phyloP scores from a whole-genome alignment of 164 flowering plant species.

The Aristolochia contorta region DNA sequence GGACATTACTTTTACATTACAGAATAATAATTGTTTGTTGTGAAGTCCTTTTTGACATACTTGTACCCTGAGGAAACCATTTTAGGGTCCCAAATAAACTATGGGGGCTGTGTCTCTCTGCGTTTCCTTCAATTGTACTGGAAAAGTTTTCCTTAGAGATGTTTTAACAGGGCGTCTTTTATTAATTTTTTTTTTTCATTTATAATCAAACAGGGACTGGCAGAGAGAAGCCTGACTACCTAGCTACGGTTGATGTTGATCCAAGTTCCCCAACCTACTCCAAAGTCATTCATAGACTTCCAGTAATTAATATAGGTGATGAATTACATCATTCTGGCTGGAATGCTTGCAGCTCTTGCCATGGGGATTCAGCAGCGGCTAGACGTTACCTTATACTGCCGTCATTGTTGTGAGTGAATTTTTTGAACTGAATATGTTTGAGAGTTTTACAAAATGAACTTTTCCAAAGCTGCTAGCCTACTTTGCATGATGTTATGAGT shows the following conservation, averaged over 20 bases:
- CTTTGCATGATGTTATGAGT: no score
- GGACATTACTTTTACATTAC: no score
- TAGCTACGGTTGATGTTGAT: conserved; percentile 87
- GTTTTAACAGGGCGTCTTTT: background rate
- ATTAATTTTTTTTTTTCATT: background rate
- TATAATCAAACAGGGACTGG: conserved; percentile 57
- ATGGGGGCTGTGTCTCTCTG: no score
- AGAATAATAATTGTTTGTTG: no score
- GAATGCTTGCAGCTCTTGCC: conserved; percentile 99
- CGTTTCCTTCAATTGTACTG: no score
- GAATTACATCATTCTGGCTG: conserved; percentile 97
- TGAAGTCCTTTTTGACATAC: no score
- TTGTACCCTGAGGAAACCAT: no score
- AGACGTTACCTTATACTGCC: conserved; percentile 80
- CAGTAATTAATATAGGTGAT: conserved; percentile 66
- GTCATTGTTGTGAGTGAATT: conserved; percentile 57
- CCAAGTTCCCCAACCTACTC: conserved; percentile 83
- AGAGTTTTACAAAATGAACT: background rate
- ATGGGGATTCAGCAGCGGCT: conserved; percentile 69
- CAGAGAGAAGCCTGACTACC: conserved; percentile 77
- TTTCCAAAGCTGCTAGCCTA: background rate
- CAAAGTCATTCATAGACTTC: conserved; percentile 78
- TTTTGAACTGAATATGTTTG: background rate
- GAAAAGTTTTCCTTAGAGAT: no score
- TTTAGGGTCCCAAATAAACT: no score